Percentiles rank a stretch among this genome's conserved stretches.
Conservation (phyloP, 106 monocot genomes). For the Hemerocallis citrina region DNA sequence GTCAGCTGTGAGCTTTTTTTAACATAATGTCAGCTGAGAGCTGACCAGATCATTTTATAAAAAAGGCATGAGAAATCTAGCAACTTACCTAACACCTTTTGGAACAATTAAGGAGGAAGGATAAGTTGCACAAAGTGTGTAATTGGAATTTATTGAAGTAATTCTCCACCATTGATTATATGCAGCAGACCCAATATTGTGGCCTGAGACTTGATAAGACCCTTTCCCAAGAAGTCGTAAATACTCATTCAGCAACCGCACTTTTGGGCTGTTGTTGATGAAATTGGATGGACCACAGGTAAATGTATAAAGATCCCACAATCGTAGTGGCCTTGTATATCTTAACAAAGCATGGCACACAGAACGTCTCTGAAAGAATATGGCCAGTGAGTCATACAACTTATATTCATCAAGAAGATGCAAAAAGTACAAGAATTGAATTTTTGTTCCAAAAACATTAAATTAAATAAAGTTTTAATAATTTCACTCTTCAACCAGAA, state of each 20-base stretch:
- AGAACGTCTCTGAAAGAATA: constrained; percentile 55
- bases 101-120: constrained; percentile 82
- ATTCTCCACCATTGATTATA: constrained; percentile 80
- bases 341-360: constrained; percentile 64
- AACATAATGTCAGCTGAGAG: background rate
- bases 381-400: background rate
- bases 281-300: constrained; percentile 65
- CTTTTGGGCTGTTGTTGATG: constrained; percentile 49
- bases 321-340: constrained; percentile 47
- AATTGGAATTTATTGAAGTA: constrained; percentile 48
- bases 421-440: no score
- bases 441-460: no score
- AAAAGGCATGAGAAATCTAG: constrained; percentile 1
- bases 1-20: background rate
- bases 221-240: constrained; percentile 61
- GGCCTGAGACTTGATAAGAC: constrained; percentile 16
- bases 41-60: background rate
- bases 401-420: background rate
- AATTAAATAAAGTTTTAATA: no score
- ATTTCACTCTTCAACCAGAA: no score
- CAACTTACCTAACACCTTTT: constrained; percentile 63
- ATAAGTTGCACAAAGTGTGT: constrained; percentile 76
- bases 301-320: constrained; percentile 84
- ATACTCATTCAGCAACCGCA: constrained; percentile 72
- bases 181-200: constrained; percentile 20